phyloP scores from a whole-genome alignment of 2,329 filamentous ascomycete species.

The Rachicladosporium sp. region DNA sequence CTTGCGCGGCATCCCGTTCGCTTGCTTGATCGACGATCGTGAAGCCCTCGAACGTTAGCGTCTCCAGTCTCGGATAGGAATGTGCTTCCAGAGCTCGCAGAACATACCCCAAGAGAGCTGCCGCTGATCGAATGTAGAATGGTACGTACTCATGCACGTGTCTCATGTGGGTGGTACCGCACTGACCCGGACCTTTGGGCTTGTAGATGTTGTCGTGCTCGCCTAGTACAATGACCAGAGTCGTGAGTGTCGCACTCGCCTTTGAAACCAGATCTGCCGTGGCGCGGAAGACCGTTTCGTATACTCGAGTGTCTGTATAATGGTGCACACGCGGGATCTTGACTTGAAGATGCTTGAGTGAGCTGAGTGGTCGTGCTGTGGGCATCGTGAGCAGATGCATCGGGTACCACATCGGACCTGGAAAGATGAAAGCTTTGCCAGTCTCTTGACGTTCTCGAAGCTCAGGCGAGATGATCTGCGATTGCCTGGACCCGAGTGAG shows the following conservation, averaged over 20 bases:
- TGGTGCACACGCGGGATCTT: constrained; percentile 1
- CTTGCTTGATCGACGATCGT: background rate
- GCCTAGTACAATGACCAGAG: constrained; percentile 86
- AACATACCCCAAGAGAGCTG: constrained; percentile 1
- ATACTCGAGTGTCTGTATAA: constrained; percentile 5
- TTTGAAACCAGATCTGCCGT: constrained; percentile 2
- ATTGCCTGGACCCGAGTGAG: no score
- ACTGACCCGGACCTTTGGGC: background rate
- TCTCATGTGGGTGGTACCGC: background rate
- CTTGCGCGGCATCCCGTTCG: background rate
- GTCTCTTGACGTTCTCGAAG: constrained; percentile 6
- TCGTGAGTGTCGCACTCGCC: constrained; percentile 47
- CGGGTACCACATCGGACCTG: constrained; percentile 8
- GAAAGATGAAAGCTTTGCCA: constrained; percentile 4
- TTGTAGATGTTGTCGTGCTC: constrained; percentile 35
- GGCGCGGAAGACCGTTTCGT: constrained; percentile 2
- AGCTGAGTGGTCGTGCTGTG: background rate
- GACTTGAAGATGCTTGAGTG: constrained; percentile 5
- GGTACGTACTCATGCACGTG: background rate
- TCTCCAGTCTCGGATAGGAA: constrained; percentile 1
- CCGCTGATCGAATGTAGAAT: constrained; percentile 4
- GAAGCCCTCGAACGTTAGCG: constrained; percentile 5
- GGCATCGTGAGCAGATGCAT: constrained; percentile 4
- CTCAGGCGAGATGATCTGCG: constrained; percentile 2
- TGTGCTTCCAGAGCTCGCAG: constrained; percentile 2